Conservation (phyloP, 2,329 filamentous ascomycete genomes). For the Fusarium liriodendri region DNA sequence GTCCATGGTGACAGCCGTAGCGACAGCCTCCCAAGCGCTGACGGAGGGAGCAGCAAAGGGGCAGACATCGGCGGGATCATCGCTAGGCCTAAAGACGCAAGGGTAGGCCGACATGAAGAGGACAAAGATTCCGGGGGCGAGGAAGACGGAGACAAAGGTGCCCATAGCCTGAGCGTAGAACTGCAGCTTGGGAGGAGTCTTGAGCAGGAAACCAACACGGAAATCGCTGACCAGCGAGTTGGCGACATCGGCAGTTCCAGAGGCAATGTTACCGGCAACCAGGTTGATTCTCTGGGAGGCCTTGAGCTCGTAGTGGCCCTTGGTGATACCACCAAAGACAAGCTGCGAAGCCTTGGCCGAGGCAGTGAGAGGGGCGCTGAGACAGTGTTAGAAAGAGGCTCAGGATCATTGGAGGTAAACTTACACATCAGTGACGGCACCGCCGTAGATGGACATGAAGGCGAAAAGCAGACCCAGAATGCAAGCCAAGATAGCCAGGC, state of each 20-base stretch:
- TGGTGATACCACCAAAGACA: slow-evolving; percentile 73
- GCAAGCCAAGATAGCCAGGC: slow-evolving; percentile 65
- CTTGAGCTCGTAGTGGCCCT: slow-evolving; percentile 59
- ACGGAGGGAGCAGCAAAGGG: slow-evolving; percentile 73
- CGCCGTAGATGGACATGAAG: slow-evolving; percentile 61
- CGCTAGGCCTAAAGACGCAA: slow-evolving; percentile 67
- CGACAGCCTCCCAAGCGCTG: slow-evolving; percentile 73
- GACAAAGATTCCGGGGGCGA: slow-evolving; percentile 75
- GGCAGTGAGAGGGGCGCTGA: slow-evolving; percentile 70
- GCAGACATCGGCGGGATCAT: slow-evolving; percentile 55
- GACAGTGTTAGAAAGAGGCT: neutral
- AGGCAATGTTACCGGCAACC: slow-evolving; percentile 69
- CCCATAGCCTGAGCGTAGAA: slow-evolving; percentile 74
- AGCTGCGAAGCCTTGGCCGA: slow-evolving; percentile 77
- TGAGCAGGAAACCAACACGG: slow-evolving; percentile 74
- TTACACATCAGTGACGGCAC: slow-evolving; percentile 65
- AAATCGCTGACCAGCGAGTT: slow-evolving; percentile 71
- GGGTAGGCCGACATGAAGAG: slow-evolving; percentile 77
- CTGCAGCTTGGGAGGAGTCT: slow-evolving; percentile 72
- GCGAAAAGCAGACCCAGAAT: slow-evolving; percentile 69
- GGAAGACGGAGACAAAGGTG: slow-evolving; percentile 72
- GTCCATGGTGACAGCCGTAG: slow-evolving; percentile 68
- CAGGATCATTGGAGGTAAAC: neutral
- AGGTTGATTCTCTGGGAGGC: slow-evolving; percentile 74
- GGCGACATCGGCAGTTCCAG: slow-evolving; percentile 65